Base-by-base conservation (phyloP, 805 yeast genomes). In the Kazachstania martiniae region DNA sequence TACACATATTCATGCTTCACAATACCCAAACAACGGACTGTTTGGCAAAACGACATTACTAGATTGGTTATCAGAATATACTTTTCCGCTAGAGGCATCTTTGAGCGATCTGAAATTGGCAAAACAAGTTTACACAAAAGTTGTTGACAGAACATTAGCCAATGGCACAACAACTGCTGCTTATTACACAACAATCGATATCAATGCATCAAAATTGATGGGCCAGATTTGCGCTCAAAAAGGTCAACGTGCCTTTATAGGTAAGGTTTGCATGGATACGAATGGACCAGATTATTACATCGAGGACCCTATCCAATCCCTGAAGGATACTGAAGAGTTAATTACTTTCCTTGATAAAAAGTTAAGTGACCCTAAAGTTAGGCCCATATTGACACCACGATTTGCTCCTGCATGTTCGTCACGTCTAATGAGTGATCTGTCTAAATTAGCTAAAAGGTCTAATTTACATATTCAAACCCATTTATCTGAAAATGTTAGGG, bases 81-180 rank as follows among this genome's bases (percentile, higher is more conserved):
- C 98, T 0, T 91, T 87, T 63, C 94, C 95, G 1, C 56, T 87
- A 35, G 98, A 91, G 56, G 63, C 81, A 6, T 66, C 81, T 4
- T 68, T 84, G 39, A 60, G 57, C 13, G 72, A 78, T 40, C 43
- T 68, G 15, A 46, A 53, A 1, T 51, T 66, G 28, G 95, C 95
- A 0, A 42, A 57, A 9, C 51, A 62, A 5, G 76, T 87, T 2
- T 91, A 89, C 53, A 43, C 66, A 10, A 70, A 67, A 42, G 81
- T 80, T 4, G 72, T 91, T n/a, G 46, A 58, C 3, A 72, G 79
- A 35, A 83, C 95, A 0, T 59, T 91, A 40, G 47, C 53, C 3
- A 66, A 76, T 50, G 98, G 98, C 14, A 91, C 97, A 1, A 91
- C 98, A 1, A 76, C 89, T 35, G 94, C 94, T 0, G 69, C 93